Evolutionary conservation across 2,329 filamentous ascomycete genomes (phyloP).

Genomic region (Sporothrix euskadiensis): DNA sequence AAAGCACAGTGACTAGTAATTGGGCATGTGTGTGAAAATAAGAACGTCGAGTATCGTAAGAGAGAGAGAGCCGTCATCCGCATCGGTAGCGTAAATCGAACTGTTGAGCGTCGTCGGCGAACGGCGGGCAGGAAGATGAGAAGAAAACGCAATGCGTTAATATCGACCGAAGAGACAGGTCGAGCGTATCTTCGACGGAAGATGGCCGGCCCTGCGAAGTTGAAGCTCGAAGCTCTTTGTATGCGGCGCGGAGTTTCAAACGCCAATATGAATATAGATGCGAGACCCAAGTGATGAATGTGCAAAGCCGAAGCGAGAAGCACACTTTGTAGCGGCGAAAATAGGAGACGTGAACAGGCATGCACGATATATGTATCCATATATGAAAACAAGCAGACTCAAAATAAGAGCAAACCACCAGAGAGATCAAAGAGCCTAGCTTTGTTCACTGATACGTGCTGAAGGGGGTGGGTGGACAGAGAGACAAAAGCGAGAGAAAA

Average conservation of each 20-base stretch:
- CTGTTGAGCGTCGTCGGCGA: slow-evolving; percentile 5
- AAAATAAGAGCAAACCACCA: not conserved
- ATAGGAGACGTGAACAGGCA: not conserved
- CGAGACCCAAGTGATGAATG: not conserved
- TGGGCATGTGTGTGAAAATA: not conserved
- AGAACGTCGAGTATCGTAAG: not conserved
- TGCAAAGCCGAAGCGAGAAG: slow-evolving; percentile 16
- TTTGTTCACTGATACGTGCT: not conserved
- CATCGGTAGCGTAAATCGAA: slow-evolving; percentile 13
- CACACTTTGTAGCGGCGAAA: not conserved
- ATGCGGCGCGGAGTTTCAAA: not conserved
- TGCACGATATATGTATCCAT: slow-evolving; percentile 26
- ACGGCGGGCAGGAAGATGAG: not conserved
- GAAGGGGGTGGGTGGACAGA: slow-evolving; percentile 5
- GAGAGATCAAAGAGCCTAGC: not conserved
- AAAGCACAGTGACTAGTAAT: not conserved
- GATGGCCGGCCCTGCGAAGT: not conserved
- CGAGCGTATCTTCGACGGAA: slow-evolving; percentile 17
- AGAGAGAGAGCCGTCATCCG: slow-evolving; percentile 11
- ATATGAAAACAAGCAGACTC: slow-evolving; percentile 20
- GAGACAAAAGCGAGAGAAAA: not conserved
- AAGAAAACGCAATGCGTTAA: slow-evolving; percentile 3
- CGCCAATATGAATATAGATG: slow-evolving; percentile 21
- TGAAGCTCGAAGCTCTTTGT: not conserved
- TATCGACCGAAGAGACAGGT: slow-evolving; percentile 19